Percentiles rank a stretch among this genome's conserved stretches.
Evolutionary conservation across 2,329 filamentous ascomycete species (phyloP).

Genomic region (Talaromyces amestolkiae): DNA sequence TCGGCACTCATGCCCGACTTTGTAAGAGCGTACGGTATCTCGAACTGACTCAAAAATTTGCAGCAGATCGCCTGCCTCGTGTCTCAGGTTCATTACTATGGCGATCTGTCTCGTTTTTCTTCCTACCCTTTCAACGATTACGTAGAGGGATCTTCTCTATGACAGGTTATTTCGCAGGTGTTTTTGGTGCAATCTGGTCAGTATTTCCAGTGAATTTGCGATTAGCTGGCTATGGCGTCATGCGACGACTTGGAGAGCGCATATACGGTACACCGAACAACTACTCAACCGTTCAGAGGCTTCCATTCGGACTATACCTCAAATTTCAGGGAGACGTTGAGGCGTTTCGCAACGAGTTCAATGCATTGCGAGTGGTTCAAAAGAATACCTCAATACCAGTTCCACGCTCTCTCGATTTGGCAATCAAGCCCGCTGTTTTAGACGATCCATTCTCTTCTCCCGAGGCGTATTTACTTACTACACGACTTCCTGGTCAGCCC

Average conservation of each 20-base stretch:
- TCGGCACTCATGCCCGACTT: conserved; percentile 1
- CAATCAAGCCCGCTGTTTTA: background rate
- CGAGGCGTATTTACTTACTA: background rate
- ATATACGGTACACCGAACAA: background rate
- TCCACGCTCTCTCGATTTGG: background rate
- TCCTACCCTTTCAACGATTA: background rate
- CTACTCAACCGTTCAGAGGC: conserved; percentile 6
- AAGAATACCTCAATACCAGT: background rate
- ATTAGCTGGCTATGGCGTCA: background rate
- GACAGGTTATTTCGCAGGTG: background rate
- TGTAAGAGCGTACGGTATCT: conserved; percentile 1
- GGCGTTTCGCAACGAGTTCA: background rate
- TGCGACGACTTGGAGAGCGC: background rate
- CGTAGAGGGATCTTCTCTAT: background rate
- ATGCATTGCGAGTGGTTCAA: background rate
- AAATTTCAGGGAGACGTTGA: background rate
- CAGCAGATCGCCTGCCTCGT: background rate
- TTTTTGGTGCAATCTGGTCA: background rate
- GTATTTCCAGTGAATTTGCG: background rate
- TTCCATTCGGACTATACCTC: background rate
- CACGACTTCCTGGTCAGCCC: background rate
- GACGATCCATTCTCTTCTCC: background rate
- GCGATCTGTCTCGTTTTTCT: background rate
- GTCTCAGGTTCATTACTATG: background rate
- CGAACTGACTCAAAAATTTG: background rate